phyloP scores from a whole-genome alignment of 176 grass and related monocot genomes.

The Bonia amplexicaulis region DNA sequence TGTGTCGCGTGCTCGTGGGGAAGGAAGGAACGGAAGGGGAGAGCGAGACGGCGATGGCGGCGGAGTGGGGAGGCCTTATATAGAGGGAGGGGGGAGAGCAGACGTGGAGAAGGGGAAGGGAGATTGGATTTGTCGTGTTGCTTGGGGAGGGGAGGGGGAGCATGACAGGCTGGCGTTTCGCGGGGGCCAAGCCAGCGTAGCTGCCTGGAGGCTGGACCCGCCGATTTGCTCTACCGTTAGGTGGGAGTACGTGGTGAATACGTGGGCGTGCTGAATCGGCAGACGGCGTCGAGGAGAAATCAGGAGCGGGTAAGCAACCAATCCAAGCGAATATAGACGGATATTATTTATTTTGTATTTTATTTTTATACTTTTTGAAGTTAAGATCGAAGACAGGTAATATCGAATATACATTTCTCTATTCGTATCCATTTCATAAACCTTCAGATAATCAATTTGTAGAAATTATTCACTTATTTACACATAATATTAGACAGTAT shows the following conservation, averaged over 20 bases:
- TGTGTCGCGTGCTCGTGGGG: not conserved
- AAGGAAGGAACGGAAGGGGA: not conserved
- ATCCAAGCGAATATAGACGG: too few species aligned
- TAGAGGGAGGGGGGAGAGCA: not conserved
- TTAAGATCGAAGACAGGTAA: too few species aligned
- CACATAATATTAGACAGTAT: too few species aligned
- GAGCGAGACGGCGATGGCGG: not conserved
- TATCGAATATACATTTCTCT: too few species aligned
- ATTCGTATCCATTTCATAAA: too few species aligned
- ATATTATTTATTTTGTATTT: too few species aligned
- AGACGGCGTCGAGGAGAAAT: too few species aligned
- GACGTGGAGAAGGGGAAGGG: not conserved
- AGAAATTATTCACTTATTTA: too few species aligned
- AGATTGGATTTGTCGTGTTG: not conserved
- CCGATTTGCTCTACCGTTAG: not conserved
- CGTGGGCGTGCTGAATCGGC: not conserved
- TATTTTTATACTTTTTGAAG: too few species aligned
- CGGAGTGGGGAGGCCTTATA: not conserved
- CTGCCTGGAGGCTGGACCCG: slow-evolving; percentile 1
- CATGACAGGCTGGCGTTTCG: slow-evolving; percentile 29
- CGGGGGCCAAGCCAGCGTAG: not conserved
- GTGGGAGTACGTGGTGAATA: not conserved
- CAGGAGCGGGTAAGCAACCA: too few species aligned
- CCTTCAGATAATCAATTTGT: too few species aligned
- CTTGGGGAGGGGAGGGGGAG: too few species aligned